Conservation (phyloP, 495 filamentous ascomycete species). For the Xylaria longipes region DNA sequence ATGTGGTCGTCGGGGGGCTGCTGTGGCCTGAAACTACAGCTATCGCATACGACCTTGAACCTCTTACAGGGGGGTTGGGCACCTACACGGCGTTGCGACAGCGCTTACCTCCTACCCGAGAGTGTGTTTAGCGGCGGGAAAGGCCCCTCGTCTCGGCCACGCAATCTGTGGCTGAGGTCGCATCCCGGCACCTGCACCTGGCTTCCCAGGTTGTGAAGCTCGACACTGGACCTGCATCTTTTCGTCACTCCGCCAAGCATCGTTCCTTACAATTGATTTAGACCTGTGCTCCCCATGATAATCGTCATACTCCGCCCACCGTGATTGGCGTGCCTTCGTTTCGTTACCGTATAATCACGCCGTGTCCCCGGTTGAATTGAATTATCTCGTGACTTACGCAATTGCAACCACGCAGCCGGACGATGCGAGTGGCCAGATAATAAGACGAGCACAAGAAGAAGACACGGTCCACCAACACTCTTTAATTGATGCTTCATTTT, state of each 20-base stretch:
- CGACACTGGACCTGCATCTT: conserved; percentile 3
- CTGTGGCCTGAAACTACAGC: not conserved
- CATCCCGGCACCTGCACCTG: not conserved
- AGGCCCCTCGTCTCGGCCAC: not conserved
- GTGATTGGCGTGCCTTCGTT: conserved; percentile 18
- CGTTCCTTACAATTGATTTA: not conserved
- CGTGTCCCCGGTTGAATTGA: conserved; percentile 1
- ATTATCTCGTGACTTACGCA: conserved; percentile 3
- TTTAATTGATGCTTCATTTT: conserved; percentile 12
- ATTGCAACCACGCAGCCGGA: not conserved
- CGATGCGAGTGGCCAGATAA: conserved; percentile 23
- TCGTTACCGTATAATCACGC: not conserved
- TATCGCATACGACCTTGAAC: not conserved
- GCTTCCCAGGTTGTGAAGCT: not conserved
- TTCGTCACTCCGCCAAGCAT: conserved; percentile 11
- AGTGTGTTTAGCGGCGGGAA: not conserved
- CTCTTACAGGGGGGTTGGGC: no score
- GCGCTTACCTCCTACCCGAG: no score
- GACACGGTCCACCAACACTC: not conserved
- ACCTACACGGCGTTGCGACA: no score
- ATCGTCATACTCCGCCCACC: conserved; percentile 20
- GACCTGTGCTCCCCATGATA: not conserved
- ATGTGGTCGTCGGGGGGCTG: not conserved
- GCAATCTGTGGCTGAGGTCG: conserved; percentile 18
- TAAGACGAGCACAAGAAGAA: not conserved